A percentile compares a stretch with the other conserved stretches of the same genome.
These are phyloP conservation scores for Cryptococcus sp. DNA, from an alignment of 1,284 basidiomycete genomes.

Conservation along the genomic window DNA sequence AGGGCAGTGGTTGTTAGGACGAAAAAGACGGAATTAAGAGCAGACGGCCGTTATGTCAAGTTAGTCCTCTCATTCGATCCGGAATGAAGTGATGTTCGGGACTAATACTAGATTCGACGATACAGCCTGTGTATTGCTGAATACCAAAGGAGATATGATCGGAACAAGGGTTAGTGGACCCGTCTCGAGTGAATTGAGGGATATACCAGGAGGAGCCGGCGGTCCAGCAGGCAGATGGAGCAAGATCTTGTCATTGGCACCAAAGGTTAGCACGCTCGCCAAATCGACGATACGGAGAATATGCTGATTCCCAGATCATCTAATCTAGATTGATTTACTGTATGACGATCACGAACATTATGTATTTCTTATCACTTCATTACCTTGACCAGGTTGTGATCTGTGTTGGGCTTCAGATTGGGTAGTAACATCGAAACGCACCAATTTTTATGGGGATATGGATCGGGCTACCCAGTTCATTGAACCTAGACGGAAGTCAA, in stretches of 20 bases:
- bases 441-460: no score
- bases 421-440: no score
- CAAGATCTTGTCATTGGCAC: slow-evolving; percentile 87
- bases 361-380: no score
- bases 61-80: slow-evolving; percentile 15
- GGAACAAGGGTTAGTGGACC: slow-evolving; percentile 92
- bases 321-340: not conserved
- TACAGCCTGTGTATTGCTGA: slow-evolving; percentile 92
- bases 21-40: slow-evolving; percentile 41
- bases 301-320: not conserved
- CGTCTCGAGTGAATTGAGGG: slow-evolving; percentile 80
- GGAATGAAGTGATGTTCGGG: not conserved
- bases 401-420: no score
- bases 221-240: slow-evolving; percentile 78
- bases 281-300: not conserved
- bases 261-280: slow-evolving; percentile 60
- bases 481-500: no score
- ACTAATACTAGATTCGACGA: slow-evolving; percentile 83
- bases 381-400: no score
- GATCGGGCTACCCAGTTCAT: no score
- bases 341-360: no score
- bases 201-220: slow-evolving; percentile 34
- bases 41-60: slow-evolving; percentile 44
- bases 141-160: slow-evolving; percentile 95
- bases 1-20: slow-evolving; percentile 93